These are phyloP conservation scores for Pichia sp. DNA, from an alignment of 1,139 yeast genomes.

Conservation along the genomic window DNA sequence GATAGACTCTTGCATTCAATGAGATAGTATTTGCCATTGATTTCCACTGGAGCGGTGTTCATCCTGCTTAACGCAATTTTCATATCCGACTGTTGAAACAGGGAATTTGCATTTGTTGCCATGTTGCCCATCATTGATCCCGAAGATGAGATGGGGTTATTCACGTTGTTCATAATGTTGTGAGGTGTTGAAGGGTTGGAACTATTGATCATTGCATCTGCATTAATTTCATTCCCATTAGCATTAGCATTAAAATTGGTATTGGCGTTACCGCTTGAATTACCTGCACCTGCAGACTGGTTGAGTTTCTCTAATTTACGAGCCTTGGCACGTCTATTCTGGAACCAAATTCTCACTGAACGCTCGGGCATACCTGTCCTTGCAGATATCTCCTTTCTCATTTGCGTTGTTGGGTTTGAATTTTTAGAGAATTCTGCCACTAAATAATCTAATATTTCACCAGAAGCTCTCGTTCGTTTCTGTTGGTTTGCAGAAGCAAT, in stretches of 20 bases:
- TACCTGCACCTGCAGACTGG: slow-evolving; percentile 10
- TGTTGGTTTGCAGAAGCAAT: slow-evolving; percentile 13
- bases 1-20: slow-evolving; percentile 60
- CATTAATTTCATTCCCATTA: background rate
- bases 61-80: slow-evolving; percentile 6
- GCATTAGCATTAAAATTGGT: background rate
- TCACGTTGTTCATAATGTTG: background rate
- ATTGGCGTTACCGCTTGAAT: background rate
- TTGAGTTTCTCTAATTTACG: slow-evolving; percentile 51
- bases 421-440: slow-evolving; percentile 65
- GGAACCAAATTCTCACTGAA: slow-evolving; percentile 94
- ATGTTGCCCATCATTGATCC: background rate
- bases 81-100: slow-evolving; percentile 4
- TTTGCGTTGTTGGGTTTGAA: slow-evolving; percentile 63
- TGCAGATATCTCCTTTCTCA: slow-evolving; percentile 64
- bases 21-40: slow-evolving; percentile 62
- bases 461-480: slow-evolving; percentile 63
- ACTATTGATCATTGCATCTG: background rate
- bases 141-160: background rate
- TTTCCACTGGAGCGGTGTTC: slow-evolving; percentile 37
- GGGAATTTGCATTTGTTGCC: background rate
- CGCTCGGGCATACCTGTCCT: slow-evolving; percentile 84
- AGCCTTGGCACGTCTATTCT: slow-evolving; percentile 79
- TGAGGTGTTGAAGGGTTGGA: background rate
- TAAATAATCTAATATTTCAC: slow-evolving; percentile 68